phyloP scores from a whole-genome alignment of 169 alveolate species.

The Eimeria praecox region DNA sequence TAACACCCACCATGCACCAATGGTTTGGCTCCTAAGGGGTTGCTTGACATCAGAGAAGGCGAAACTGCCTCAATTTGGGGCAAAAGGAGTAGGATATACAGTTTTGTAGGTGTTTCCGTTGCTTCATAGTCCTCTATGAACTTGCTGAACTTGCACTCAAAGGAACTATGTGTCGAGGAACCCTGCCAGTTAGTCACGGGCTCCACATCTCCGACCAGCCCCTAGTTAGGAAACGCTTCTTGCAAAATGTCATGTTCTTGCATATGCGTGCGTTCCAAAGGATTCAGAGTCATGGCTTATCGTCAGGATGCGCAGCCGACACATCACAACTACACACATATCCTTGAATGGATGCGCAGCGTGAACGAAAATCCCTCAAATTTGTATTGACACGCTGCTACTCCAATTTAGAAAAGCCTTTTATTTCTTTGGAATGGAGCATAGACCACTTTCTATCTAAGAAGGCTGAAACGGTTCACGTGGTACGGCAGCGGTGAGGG shows the following conservation, averaged over 20 bases:
- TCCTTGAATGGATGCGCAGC: neutral
- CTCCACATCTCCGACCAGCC: neutral
- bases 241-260: neutral
- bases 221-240: neutral
- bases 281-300: neutral
- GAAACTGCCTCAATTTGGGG: neutral
- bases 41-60: neutral
- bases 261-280: neutral
- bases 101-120: neutral
- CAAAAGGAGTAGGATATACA: neutral
- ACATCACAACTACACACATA: neutral
- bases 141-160: neutral
- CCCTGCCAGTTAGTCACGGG: neutral
- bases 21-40: neutral
- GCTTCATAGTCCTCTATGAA: no score
- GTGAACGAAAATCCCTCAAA: neutral
- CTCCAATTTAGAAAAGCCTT: neutral
- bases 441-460: neutral
- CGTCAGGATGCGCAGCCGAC: conserved; percentile 16
- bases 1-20: neutral
- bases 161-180: neutral
- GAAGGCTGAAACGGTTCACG: conserved; percentile 24
- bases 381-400: neutral
- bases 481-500: conserved; percentile 35
- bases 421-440: neutral